Evolutionary conservation across 805 yeast species (phyloP).

Genomic region (Sungouiella blattae): DNA sequence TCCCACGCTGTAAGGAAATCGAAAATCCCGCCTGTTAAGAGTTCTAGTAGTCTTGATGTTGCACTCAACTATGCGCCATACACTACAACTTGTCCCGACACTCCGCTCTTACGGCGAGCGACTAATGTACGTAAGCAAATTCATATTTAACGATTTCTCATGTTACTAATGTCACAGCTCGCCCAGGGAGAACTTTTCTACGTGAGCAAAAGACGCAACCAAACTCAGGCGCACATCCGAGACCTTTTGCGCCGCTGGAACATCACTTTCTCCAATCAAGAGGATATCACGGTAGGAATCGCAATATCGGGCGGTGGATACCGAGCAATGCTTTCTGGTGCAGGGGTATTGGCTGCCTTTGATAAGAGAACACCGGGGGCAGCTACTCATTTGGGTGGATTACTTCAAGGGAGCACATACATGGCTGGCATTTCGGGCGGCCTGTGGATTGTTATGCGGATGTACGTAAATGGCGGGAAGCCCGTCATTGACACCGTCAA

Average conservation of each 20-base stretch:
- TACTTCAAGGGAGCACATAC: constrained; percentile 53
- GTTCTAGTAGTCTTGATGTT: too few relatives aligned
- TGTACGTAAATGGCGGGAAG: constrained; percentile 27
- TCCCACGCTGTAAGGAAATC: too few relatives aligned
- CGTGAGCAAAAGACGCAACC: not conserved
- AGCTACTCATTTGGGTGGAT: constrained; percentile 40
- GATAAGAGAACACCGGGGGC: constrained; percentile 43
- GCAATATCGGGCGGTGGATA: constrained; percentile 53
- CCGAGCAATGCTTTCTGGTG: constrained; percentile 58
- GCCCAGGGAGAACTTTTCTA: not conserved
- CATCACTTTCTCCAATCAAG: not conserved
- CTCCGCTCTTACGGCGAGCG: too few relatives aligned
- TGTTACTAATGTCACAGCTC: too few relatives aligned
- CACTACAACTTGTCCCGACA: constrained; percentile 9
- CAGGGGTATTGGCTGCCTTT: constrained; percentile 51
- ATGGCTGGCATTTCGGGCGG: constrained; percentile 72
- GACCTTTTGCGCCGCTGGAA: not conserved
- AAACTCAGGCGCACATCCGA: not conserved
- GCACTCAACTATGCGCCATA: constrained; percentile 14
- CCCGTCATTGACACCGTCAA: constrained; percentile 20
- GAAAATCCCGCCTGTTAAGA: too few relatives aligned
- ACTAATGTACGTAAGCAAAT: too few relatives aligned
- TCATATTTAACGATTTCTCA: too few relatives aligned
- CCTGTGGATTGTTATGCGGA: constrained; percentile 60
- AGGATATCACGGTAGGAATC: constrained; percentile 28